A percentile compares a stretch with the other conserved stretches of the same genome.
These are phyloP conservation scores for Blastomyces silverae DNA, from an alignment of 2,329 filamentous ascomycete genomes.

Conservation along the genomic window DNA sequence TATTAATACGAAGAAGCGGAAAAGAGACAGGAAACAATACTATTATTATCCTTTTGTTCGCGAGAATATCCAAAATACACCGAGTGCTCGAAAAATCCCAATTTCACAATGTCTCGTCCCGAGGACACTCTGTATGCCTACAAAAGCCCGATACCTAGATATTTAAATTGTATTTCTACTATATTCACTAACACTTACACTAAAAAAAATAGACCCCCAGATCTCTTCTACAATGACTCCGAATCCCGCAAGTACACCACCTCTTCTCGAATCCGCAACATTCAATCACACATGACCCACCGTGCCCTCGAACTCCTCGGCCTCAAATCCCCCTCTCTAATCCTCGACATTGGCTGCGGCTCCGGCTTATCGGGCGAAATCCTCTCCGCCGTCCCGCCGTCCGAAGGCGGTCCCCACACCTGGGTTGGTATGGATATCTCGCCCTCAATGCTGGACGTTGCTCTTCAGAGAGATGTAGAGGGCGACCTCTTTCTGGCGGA, in stretches of 20 bases:
- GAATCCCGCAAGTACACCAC: slow-evolving; percentile 98
- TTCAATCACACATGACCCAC: slow-evolving; percentile 90
- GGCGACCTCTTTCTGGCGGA: slow-evolving; percentile 92
- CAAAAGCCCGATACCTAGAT: not conserved
- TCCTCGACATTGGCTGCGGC: slow-evolving; percentile 95
- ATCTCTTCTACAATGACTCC: slow-evolving; percentile 94
- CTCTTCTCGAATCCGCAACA: slow-evolving; percentile 87
- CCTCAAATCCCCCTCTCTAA: slow-evolving; percentile 69
- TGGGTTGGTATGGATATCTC: slow-evolving; percentile 98
- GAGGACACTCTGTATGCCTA: slow-evolving; percentile 77
- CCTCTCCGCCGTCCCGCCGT: slow-evolving; percentile 61
- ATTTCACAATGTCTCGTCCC: slow-evolving; percentile 78
- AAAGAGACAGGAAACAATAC: not conserved
- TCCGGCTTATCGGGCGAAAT: slow-evolving; percentile 93
- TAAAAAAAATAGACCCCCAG: slow-evolving; percentile 63
- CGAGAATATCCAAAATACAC: not conserved
- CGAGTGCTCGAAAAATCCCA: not conserved
- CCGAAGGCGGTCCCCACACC: slow-evolving; percentile 75
- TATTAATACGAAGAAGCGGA: not conserved
- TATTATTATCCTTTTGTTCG: slow-evolving; percentile 9
- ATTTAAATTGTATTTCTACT: not conserved
- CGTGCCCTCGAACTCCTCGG: slow-evolving; percentile 87
- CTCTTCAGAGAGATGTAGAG: slow-evolving; percentile 82
- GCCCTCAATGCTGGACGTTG: slow-evolving; percentile 92
- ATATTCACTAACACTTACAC: not conserved